Percentiles rank a stretch among this genome's conserved stretches.
These are phyloP conservation scores for Hypomyces perniciosus DNA, from an alignment of 2,329 filamentous ascomycete genomes.

Conservation along the genomic window DNA sequence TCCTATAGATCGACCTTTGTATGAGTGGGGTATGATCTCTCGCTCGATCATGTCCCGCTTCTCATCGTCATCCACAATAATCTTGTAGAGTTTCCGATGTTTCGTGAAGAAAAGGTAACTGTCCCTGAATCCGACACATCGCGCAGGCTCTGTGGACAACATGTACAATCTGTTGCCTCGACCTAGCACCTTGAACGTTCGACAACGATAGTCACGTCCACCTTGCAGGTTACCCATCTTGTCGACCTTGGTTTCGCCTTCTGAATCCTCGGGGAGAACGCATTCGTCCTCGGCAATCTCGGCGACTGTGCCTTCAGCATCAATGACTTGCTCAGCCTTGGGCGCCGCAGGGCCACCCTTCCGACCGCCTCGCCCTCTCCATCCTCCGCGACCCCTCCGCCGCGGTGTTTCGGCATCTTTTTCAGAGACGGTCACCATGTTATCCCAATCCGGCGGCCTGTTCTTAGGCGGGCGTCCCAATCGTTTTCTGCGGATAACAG, in stretches of 20 bases:
- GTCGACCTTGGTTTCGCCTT: constrained; percentile 91
- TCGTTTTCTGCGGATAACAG: constrained; percentile 66
- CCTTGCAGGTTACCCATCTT: constrained; percentile 76
- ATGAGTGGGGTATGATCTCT: constrained; percentile 93
- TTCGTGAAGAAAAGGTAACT: constrained; percentile 99
- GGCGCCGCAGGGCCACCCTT: constrained; percentile 67
- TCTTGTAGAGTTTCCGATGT: constrained; percentile 93
- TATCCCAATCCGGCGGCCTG: constrained; percentile 71
- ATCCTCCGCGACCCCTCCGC: constrained; percentile 62
- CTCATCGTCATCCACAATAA: constrained; percentile 95
- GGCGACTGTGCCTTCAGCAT: constrained; percentile 89
- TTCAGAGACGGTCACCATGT: constrained; percentile 49
- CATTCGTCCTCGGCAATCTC: constrained; percentile 91
- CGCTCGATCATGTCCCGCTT: constrained; percentile 95
- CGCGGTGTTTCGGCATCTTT: constrained; percentile 54
- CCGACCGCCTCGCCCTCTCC: constrained; percentile 60
- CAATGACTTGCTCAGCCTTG: constrained; percentile 76
- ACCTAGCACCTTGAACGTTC: constrained; percentile 85
- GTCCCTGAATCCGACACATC: constrained; percentile 94
- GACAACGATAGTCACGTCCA: constrained; percentile 87
- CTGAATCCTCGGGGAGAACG: constrained; percentile 75
- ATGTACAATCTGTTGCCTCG: constrained; percentile 88
- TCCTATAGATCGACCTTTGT: constrained; percentile 96
- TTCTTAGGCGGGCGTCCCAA: constrained; percentile 86
- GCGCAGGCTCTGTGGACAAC: constrained; percentile 94